Base-by-base conservation (phyloP, 345 rosid genomes). In the Melaleuca alternifolia region DNA sequence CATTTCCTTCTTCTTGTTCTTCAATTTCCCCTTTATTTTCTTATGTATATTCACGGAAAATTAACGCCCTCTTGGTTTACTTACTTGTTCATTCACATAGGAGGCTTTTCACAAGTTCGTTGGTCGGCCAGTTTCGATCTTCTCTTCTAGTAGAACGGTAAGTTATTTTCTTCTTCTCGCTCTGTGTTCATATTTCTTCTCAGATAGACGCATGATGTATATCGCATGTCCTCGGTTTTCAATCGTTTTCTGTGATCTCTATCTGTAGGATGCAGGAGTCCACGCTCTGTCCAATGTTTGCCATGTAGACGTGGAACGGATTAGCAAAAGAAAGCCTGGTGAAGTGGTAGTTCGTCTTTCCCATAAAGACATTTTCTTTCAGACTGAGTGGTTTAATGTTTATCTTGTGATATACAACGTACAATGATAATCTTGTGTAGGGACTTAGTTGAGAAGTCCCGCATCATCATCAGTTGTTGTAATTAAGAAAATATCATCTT, bases 281-380 rank as follows among this genome's bases (percentile, higher is more conserved):
- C 99, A 97, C 91, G 98, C 99, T 71, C 89, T 96, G 65, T 93
- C 98, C 48, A 97, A 97, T 89, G 99, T 96, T 88, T 96, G 97
- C 88, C 99, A 97, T 93, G 97, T 96, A n/a, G 99, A 96, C 87
- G 94, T 91, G 81, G 97, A 94, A 90, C 95, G 98, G 50, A 91
- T 93, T 86, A 97, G 98, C 93, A 97, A 94, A 91, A 90, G 98
- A 87, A 96, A 95, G 90, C 98, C 98, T 41, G 97, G 95, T 87
- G 98, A 93, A 94, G 92, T 94, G 93, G 99, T 97, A 91, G 75
- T 91, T 84, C 50, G 20, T 84, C 62, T 44, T 71, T 71, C 81
- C 6, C 26, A 4, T 71, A 37, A 71, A 71, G 48, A 71, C 24
- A 10, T 71, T 10, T 62, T 71, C 13, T 37, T 71, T 71, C 48